Percentiles rank a stretch among this genome's conserved stretches.
phyloP scores from a whole-genome alignment of 768 basidiomycete species.

The Leccinum uliginosum region DNA sequence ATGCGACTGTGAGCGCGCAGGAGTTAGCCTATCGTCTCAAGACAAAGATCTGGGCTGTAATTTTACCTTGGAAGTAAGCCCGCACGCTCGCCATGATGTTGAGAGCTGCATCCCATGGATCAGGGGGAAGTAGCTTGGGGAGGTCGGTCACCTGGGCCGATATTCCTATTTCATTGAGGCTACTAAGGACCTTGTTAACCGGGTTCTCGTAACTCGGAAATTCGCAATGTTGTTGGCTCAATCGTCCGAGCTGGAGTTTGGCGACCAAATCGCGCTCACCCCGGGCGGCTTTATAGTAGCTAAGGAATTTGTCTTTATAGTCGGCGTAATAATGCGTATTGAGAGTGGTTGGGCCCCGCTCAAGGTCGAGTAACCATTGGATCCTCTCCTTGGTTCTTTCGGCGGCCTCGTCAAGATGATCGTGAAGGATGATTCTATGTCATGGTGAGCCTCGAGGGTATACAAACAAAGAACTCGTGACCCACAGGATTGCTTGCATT shows the following conservation, averaged over 20 bases:
- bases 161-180: slow-evolving; percentile 25
- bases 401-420: slow-evolving; percentile 45
- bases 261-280: slow-evolving; percentile 3
- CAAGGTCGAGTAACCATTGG: slow-evolving; percentile 46
- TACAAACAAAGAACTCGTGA: not conserved
- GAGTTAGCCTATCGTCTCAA: not conserved
- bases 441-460: not conserved
- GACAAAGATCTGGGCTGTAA: not conserved
- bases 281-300: slow-evolving; percentile 40
- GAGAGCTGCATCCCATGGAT: slow-evolving; percentile 52
- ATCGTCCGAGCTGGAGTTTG: slow-evolving; percentile 1
- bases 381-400: slow-evolving; percentile 38
- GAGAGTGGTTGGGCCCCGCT: slow-evolving; percentile 46
- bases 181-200: slow-evolving; percentile 28
- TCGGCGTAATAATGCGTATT: slow-evolving; percentile 49
- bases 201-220: not conserved
- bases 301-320: slow-evolving; percentile 47
- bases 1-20: slow-evolving; percentile 35
- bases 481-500: slow-evolving; percentile 46
- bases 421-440: slow-evolving; percentile 44
- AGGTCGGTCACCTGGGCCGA: slow-evolving; percentile 39
- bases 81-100: slow-evolving; percentile 68
- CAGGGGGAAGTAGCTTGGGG: slow-evolving; percentile 44
- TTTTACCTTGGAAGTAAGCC: slow-evolving; percentile 71
- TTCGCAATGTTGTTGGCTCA: not conserved